phyloP scores from a whole-genome alignment of 352 stramenopile genomes.

The Thraustotheca clavata region DNA sequence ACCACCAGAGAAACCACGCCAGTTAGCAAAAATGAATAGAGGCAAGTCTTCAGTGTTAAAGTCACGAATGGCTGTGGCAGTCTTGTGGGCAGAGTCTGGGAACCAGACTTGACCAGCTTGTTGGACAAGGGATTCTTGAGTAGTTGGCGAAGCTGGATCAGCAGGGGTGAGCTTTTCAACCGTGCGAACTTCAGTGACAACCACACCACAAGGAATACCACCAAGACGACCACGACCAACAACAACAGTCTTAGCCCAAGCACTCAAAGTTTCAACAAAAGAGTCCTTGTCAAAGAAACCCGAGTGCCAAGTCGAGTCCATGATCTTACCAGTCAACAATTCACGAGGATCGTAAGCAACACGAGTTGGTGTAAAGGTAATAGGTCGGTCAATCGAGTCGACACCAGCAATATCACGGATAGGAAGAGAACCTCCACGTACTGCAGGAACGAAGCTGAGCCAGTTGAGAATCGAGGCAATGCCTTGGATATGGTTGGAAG shows the following conservation, averaged over 20 bases:
- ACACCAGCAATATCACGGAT: conserved; percentile 76
- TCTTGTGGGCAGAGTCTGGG: conserved; percentile 99
- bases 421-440: conserved; percentile 67
- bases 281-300: conserved; percentile 98
- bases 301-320: conserved; percentile 69
- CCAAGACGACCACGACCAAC: conserved; percentile 95
- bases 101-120: conserved; percentile 99
- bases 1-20: conserved; percentile 98
- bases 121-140: conserved; percentile 94
- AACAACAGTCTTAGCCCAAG: conserved; percentile 99
- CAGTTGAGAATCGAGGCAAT: conserved; percentile 95
- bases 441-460: conserved; percentile 97
- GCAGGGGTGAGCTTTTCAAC: conserved; percentile 95
- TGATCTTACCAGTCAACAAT: conserved; percentile 82
- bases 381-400: conserved; percentile 80
- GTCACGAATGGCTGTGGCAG: conserved; percentile 98
- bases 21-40: conserved; percentile 99
- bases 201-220: conserved; percentile 97
- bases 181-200: conserved; percentile 98
- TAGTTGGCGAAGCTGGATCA: conserved; percentile 95
- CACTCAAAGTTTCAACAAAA: conserved; percentile 97
- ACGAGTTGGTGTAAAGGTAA: conserved; percentile 89
- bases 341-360: conserved; percentile 95
- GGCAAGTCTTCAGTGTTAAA: conserved; percentile 98
- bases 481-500: conserved; percentile 95